These are phyloP conservation scores for Furculomyces boomerangus DNA, from an alignment of 371 early-diverging fungal species.

Conservation along the genomic window DNA sequence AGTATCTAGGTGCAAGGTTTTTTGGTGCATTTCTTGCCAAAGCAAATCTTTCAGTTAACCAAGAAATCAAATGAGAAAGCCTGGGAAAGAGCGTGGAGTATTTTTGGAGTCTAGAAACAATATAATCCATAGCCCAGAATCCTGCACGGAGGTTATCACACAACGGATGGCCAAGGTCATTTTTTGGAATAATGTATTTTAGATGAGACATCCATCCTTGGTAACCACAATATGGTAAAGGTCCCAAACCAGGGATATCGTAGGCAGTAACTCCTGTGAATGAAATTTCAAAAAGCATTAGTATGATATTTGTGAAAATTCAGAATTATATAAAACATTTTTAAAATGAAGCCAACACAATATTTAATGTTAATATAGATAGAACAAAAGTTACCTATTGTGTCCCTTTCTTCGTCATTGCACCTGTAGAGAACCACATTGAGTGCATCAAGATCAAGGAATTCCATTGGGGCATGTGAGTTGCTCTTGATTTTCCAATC, in stretches of 20 bases:
- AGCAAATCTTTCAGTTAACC: constrained; percentile 52
- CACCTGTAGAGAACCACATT: constrained; percentile 73
- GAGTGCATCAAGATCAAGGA: constrained; percentile 40
- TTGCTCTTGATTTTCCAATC: constrained; percentile 21
- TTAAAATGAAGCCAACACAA: no score
- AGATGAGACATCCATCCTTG: constrained; percentile 69
- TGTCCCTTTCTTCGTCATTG: constrained; percentile 69
- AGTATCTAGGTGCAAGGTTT: constrained; percentile 83
- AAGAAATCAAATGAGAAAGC: constrained; percentile 32
- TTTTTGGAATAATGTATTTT: constrained; percentile 45
- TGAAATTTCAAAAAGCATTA: no score
- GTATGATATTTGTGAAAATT: no score
- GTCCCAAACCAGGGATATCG: constrained; percentile 64
- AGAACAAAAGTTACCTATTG: constrained; percentile 43
- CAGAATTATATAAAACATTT: no score
- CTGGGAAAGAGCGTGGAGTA: constrained; percentile 31
- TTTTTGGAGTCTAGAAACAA: constrained; percentile 44
- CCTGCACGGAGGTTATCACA: constrained; percentile 79
- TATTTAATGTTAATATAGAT: no score
- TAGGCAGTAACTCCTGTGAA: no score
- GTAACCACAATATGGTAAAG: constrained; percentile 72
- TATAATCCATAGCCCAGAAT: constrained; percentile 81
- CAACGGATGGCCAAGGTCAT: constrained; percentile 84
- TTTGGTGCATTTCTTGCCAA: constrained; percentile 51
- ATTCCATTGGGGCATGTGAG: constrained; percentile 23